Evolutionary conservation across 345 rosid species (phyloP), one percentile per base, ranked within the genome.

Genomic region (Geranium brycei): DNA sequence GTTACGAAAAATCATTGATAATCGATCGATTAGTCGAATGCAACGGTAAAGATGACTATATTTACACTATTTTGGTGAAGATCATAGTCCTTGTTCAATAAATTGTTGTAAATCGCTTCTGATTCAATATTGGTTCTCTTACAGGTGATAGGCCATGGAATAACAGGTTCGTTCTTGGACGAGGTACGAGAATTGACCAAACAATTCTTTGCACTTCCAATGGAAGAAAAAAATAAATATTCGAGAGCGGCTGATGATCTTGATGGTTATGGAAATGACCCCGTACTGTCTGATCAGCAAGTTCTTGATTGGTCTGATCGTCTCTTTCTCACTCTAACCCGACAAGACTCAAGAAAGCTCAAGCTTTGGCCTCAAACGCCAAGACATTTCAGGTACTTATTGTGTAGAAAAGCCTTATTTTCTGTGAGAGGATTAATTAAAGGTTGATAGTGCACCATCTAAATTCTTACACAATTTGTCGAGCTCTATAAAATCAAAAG

Each of bases 221-320:
- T 31, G 64, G 72, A 74, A 65, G 77, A 79, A 69, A 79, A 74
- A 69, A 68, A 65, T 16, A 75, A 70, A 55, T 65, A 71, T 31
- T 31, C 64, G 16, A 62, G 70, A 63, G 79, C 67, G 66, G 59
- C 38, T 31, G 47, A 64, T 14, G 76, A 68, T 19, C 10, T 72
- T 30, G 72, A 77, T 68, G 84, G 84, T 3, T 77, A 77, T 71
- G 81, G 79, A 15, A 66, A 30, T 31, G 79, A 80, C 61, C 69
- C 63, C 5, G 28, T 80, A 57, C 59, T 74, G 10, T 68, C 77
- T 7, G 70, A 74, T 7, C 11, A 69, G 23, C 79, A 77, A 75
- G 61, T 72, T 40, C 62, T 72, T 31, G 83, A 77, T 60, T 80
- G 81, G 84, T 68, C 68, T 51, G 66, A 75, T 63, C 73, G 79